Evolutionary conservation across 2,329 filamentous ascomycete species (phyloP).

Genomic region (Tolypocladium capitatum): DNA sequence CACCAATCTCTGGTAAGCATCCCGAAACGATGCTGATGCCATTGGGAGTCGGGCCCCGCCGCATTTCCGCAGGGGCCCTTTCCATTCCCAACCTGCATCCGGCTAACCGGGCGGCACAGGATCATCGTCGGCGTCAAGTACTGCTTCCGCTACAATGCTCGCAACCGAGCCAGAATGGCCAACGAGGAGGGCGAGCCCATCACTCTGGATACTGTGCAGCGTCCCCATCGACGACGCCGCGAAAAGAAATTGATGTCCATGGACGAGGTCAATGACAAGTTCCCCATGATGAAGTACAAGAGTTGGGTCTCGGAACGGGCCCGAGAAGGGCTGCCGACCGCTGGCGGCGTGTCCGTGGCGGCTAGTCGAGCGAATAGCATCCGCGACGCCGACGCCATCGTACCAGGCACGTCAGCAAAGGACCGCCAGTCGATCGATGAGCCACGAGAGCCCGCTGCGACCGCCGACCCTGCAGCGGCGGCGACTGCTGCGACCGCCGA

Average conservation of each 20-base stretch:
- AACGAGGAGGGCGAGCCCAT: slow-evolving; percentile 80
- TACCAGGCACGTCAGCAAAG: slow-evolving; percentile 30
- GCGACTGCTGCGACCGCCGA: slow-evolving; percentile 7
- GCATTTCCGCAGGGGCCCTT: background rate
- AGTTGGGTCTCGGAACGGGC: slow-evolving; percentile 77
- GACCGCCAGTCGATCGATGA: slow-evolving; percentile 32
- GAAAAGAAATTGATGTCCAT: slow-evolving; percentile 99
- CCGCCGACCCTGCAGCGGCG: slow-evolving; percentile 7
- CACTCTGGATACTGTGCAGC: slow-evolving; percentile 70
- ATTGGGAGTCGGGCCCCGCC: background rate
- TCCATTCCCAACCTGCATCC: background rate
- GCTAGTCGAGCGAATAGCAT: slow-evolving; percentile 62
- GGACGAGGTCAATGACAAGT: slow-evolving; percentile 97
- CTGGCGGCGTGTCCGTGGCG: slow-evolving; percentile 68
- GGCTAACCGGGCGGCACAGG: slow-evolving; percentile 39
- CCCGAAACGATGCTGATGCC: background rate
- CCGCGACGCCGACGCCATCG: slow-evolving; percentile 48
- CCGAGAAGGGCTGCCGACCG: slow-evolving; percentile 67
- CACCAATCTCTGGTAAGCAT: slow-evolving; percentile 85
- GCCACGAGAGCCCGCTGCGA: slow-evolving; percentile 7
- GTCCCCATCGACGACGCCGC: slow-evolving; percentile 71
- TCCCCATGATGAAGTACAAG: slow-evolving; percentile 94
- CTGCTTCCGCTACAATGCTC: slow-evolving; percentile 95
- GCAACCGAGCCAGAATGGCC: slow-evolving; percentile 67
- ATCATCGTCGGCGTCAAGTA: slow-evolving; percentile 99